Evolutionary conservation across 345 rosid species (phyloP).

Genomic region (Lagerstroemia speciosa): DNA sequence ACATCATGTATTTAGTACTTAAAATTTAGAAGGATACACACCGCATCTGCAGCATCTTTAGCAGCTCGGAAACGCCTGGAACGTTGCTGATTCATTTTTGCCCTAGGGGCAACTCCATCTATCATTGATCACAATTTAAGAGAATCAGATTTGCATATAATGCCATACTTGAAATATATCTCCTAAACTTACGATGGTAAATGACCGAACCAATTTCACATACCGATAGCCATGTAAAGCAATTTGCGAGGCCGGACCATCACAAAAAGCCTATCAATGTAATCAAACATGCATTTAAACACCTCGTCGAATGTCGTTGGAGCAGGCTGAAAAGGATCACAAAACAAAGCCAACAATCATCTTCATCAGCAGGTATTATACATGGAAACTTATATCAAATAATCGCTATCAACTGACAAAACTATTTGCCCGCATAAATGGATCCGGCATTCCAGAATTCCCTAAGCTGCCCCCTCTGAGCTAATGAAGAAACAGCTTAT

Average conservation of each 20-base stretch:
- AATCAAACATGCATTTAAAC: slow-evolving; percentile 80
- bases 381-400: neutral
- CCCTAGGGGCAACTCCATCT: slow-evolving; percentile 99
- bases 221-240: slow-evolving; percentile 84
- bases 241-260: slow-evolving; percentile 93
- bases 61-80: slow-evolving; percentile 92
- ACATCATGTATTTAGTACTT: neutral
- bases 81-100: slow-evolving; percentile 95
- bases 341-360: neutral
- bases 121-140: slow-evolving; percentile 14
- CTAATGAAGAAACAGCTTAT: neutral
- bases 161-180: neutral
- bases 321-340: slow-evolving; percentile 46
- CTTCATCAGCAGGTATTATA: neutral
- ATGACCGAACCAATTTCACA: neutral
- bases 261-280: slow-evolving; percentile 79
- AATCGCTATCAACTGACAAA: no score
- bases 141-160: neutral
- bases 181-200: neutral
- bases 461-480: no score
- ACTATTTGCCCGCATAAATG: no score
- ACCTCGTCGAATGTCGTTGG: slow-evolving; percentile 70
- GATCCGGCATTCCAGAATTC: no score
- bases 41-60: slow-evolving; percentile 82
- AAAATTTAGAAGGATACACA: slow-evolving; percentile 25